Evolutionary conservation across 257 asterid species (phyloP).

Genomic region (Vinca minor): DNA sequence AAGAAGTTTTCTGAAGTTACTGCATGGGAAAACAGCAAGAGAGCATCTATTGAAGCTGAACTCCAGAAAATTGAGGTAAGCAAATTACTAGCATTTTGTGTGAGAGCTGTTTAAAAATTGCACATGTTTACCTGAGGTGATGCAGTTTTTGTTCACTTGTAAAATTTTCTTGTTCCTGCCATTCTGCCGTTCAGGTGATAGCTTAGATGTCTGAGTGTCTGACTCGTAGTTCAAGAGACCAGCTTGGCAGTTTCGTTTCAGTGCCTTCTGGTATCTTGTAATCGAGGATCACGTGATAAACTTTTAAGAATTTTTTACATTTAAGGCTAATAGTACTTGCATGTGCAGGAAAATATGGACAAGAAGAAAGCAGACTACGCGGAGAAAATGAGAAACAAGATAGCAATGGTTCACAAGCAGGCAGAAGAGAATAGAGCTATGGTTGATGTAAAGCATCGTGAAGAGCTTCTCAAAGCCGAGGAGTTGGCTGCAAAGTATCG

Average conservation of each 20-base stretch:
- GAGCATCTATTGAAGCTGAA: conserved; percentile 57
- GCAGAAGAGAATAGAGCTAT: conserved; percentile 75
- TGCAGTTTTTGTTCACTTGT: not conserved
- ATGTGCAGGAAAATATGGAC: conserved; percentile 53
- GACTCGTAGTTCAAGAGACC: too few relatives aligned
- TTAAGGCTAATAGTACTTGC: not conserved
- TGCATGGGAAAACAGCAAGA: conserved; percentile 76
- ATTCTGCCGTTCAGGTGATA: too few relatives aligned
- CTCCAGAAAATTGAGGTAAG: conserved; percentile 66
- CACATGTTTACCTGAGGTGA: not conserved
- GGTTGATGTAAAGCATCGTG: conserved; percentile 50
- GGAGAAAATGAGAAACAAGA: conserved; percentile 58
- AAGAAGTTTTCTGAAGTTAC: conserved; percentile 58
- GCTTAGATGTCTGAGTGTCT: too few relatives aligned
- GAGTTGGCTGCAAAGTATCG: conserved; percentile 62
- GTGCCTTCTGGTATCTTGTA: not conserved
- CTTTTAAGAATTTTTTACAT: not conserved
- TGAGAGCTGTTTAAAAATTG: not conserved
- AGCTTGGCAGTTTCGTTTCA: too few relatives aligned
- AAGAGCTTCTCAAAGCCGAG: conserved; percentile 52
- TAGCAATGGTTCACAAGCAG: conserved; percentile 55
- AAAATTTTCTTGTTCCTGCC: not conserved
- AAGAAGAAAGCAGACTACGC: conserved; percentile 66
- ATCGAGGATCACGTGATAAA: not conserved
- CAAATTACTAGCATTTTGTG: not conserved